These are phyloP conservation scores for Clavispora santaluciae DNA, from an alignment of 805 yeast genomes.

Conservation along the genomic window DNA sequence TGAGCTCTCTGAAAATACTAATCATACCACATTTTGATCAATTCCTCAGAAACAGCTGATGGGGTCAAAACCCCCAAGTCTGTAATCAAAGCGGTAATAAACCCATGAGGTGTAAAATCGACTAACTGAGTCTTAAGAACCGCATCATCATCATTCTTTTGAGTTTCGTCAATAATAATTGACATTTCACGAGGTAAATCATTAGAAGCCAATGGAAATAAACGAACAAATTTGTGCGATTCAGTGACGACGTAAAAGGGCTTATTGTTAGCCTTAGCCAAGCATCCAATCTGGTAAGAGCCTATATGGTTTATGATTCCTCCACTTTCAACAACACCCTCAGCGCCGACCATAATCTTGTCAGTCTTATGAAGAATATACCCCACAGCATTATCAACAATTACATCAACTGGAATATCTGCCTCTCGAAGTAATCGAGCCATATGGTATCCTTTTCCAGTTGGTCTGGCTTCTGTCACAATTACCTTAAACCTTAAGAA, in stretches of 20 bases:
- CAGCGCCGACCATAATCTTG: conserved; percentile 95
- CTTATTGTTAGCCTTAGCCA: conserved; percentile 84
- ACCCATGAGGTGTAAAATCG: conserved; percentile 95
- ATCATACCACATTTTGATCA: conserved; percentile 97
- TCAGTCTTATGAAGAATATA: conserved; percentile 86
- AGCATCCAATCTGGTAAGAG: conserved; percentile 87
- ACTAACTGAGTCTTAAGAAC: conserved; percentile 38
- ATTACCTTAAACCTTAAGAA: conserved; percentile 82
- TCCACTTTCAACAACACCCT: conserved; percentile 98
- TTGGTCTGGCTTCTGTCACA: conserved; percentile 90
- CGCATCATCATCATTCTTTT: conserved; percentile 18
- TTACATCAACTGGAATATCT: conserved; percentile 82
- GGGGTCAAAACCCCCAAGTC: conserved; percentile 97
- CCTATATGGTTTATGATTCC: conserved; percentile 96
- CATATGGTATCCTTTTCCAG: conserved; percentile 68
- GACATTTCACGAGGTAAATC: conserved; percentile 62
- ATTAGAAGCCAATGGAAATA: conserved; percentile 90
- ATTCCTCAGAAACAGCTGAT: conserved; percentile 96
- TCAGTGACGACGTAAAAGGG: conserved; percentile 95
- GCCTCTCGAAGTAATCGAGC: conserved; percentile 60
- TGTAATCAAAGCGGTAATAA: conserved; percentile 90
- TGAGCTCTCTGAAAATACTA: conserved; percentile 21
- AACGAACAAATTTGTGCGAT: conserved; percentile 90
- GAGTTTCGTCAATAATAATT: conserved; percentile 18
- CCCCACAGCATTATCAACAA: conserved; percentile 93